A percentile compares a stretch with the other conserved stretches of the same genome.
Evolutionary conservation across 768 basidiomycete species (phyloP).

Genomic region (Lactarius vividus): DNA sequence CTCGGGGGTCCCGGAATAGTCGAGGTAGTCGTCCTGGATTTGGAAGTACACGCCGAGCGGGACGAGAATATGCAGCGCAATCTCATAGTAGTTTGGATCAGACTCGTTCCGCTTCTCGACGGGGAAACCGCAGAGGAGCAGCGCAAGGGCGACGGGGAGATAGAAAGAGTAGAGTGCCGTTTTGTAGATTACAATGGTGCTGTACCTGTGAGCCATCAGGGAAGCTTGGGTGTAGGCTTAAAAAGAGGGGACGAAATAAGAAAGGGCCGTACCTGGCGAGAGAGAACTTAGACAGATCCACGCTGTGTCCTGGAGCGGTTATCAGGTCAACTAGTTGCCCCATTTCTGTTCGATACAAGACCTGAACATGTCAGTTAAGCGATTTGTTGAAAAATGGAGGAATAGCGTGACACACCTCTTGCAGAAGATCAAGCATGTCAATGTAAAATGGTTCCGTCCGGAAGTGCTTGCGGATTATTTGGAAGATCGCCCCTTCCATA

Average conservation of each 20-base stretch:
- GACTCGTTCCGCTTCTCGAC: conserved; percentile 43
- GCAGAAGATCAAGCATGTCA: conserved; percentile 88
- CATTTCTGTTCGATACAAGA: conserved; percentile 87
- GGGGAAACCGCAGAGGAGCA: conserved; percentile 72
- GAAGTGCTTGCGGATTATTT: conserved; percentile 85
- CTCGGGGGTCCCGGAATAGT: conserved; percentile 86
- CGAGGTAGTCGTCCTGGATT: conserved; percentile 95
- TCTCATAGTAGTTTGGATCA: conserved; percentile 60
- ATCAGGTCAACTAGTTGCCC: conserved; percentile 95
- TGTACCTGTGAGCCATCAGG: conserved; percentile 56
- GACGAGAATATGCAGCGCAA: conserved; percentile 77
- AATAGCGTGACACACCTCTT: conserved; percentile 52
- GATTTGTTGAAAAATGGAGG: background rate
- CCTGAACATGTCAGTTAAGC: conserved; percentile 32
- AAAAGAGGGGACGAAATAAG: background rate
- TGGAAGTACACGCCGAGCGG: conserved; percentile 98
- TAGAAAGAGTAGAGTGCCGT: conserved; percentile 99
- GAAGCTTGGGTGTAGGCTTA: background rate
- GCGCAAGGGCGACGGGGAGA: conserved; percentile 92
- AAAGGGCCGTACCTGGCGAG: conserved; percentile 64
- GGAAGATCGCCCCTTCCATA: conserved; percentile 93
- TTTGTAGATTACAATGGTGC: conserved; percentile 93
- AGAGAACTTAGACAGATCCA: conserved; percentile 87
- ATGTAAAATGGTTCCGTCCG: conserved; percentile 76
- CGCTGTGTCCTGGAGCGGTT: conserved; percentile 89